Evolutionary conservation across 805 yeast species (phyloP).

Genomic region (Candida namnaoensis): DNA sequence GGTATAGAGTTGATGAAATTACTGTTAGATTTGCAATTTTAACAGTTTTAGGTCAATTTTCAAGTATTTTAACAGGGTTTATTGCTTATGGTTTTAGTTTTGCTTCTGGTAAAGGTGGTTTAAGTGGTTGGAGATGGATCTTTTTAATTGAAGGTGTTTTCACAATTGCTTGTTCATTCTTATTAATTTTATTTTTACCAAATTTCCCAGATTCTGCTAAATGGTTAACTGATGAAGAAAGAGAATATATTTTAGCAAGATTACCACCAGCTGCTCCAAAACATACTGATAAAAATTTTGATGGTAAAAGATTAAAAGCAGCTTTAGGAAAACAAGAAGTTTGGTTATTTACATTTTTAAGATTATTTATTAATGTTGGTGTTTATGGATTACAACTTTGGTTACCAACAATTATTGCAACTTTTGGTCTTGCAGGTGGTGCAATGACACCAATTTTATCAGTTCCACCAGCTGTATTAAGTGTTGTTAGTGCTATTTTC

Average conservation of each 20-base stretch:
- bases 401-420: constrained; percentile 8
- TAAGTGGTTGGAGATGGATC: constrained; percentile 13
- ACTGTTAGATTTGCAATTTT: constrained; percentile 16
- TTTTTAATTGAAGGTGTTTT: constrained; percentile 12
- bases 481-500: constrained; percentile 5
- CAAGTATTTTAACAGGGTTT: constrained; percentile 16
- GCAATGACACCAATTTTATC: constrained; percentile 6
- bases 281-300: constrained; percentile 1
- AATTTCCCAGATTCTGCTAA: constrained; percentile 12
- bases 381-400: constrained; percentile 9
- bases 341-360: constrained; percentile 4
- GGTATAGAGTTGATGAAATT: constrained; percentile 15
- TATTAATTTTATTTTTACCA: constrained; percentile 6
- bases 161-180: constrained; percentile 7
- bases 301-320: background rate
- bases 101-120: constrained; percentile 7
- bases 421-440: constrained; percentile 1
- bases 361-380: constrained; percentile 7
- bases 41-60: constrained; percentile 14
- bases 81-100: constrained; percentile 14
- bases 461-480: constrained; percentile 8
- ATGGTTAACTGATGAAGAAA: constrained; percentile 10
- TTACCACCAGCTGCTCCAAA: constrained; percentile 3
- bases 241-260: constrained; percentile 2
- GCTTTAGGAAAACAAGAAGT: constrained; percentile 4